These are phyloP conservation scores for Xylaria sp. DNA, from an alignment of 2,329 filamentous ascomycete species.

Conservation along the genomic window DNA sequence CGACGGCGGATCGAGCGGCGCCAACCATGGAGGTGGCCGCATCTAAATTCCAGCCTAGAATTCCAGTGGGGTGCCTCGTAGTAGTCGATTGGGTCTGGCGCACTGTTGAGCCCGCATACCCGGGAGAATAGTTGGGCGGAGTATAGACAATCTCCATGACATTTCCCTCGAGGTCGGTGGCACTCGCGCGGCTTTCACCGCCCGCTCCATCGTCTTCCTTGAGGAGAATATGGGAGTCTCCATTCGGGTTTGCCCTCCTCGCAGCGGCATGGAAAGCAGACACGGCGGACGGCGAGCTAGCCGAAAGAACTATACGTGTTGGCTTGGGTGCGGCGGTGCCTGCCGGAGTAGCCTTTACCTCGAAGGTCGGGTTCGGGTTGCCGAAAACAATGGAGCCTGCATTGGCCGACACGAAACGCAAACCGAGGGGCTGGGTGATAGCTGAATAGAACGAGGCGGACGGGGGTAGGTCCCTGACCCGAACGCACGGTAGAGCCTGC, in stretches of 20 bases:
- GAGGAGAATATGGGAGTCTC: conserved; percentile 44
- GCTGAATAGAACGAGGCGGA: conserved; percentile 87
- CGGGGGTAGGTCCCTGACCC: conserved; percentile 80
- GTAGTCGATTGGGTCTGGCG: conserved; percentile 54
- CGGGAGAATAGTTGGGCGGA: conserved; percentile 51
- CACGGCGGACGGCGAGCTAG: conserved; percentile 72
- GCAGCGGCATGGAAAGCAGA: conserved; percentile 77
- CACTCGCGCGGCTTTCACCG: conserved; percentile 62
- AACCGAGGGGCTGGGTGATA: conserved; percentile 80
- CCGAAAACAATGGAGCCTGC: conserved; percentile 58
- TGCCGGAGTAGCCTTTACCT: conserved; percentile 54
- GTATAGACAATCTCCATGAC: conserved; percentile 80
- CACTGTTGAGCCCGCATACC: conserved; percentile 51
- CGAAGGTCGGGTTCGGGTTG: conserved; percentile 55
- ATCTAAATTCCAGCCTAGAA: conserved; percentile 63
- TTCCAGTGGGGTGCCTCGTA: conserved; percentile 55
- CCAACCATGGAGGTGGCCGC: conserved; percentile 50
- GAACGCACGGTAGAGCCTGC: conserved; percentile 61
- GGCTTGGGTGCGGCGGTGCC: conserved; percentile 54
- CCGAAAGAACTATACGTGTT: conserved; percentile 73
- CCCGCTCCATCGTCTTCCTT: conserved; percentile 41
- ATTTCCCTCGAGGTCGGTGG: conserved; percentile 85
- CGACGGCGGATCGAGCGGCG: conserved; percentile 40
- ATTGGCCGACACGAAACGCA: conserved; percentile 70
- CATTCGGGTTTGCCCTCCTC: conserved; percentile 66